phyloP scores from a whole-genome alignment of 2,329 filamentous ascomycete genomes.

The Talaromyces sp. region DNA sequence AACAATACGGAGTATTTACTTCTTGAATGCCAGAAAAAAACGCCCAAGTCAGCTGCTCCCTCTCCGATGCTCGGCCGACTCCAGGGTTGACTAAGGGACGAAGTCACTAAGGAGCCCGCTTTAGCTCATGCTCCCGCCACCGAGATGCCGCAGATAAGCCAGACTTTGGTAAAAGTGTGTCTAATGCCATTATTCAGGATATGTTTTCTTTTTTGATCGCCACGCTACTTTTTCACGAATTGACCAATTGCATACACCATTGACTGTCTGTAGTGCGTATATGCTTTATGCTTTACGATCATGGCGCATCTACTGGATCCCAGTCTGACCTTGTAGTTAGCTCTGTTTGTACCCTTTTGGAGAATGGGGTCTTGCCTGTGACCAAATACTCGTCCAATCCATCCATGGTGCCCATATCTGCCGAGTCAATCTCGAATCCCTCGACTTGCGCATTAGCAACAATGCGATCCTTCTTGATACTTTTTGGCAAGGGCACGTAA shows the following conservation, averaged over 20 bases:
- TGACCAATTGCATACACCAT: not conserved
- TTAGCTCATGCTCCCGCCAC: too few relatives aligned
- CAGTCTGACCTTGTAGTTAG: slow-evolving; percentile 20
- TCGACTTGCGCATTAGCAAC: slow-evolving; percentile 63
- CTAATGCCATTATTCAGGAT: slow-evolving; percentile 5
- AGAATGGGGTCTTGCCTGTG: slow-evolving; percentile 56
- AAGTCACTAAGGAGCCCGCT: too few relatives aligned
- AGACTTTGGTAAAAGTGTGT: slow-evolving; percentile 2
- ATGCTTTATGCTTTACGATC: not conserved
- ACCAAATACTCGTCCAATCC: slow-evolving; percentile 69
- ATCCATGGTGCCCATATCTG: slow-evolving; percentile 64
- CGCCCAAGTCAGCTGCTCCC: not conserved
- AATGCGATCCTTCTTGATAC: slow-evolving; percentile 61
- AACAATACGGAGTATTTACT: too few relatives aligned
- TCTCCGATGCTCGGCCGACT: slow-evolving; percentile 9
- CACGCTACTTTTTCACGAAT: not conserved
- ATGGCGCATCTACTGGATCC: slow-evolving; percentile 27
- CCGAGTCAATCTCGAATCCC: slow-evolving; percentile 54
- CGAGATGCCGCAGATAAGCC: not conserved
- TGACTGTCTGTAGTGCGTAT: not conserved
- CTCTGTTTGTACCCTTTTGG: not conserved
- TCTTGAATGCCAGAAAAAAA: not conserved
- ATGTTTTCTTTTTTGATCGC: not conserved
- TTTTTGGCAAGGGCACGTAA: slow-evolving; percentile 73
- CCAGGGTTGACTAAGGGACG: too few relatives aligned